Percentiles rank a stretch among this genome's conserved stretches.
Conservation (phyloP, 1,139 yeast species). For the Kurtzmaniella quercitrusa region DNA sequence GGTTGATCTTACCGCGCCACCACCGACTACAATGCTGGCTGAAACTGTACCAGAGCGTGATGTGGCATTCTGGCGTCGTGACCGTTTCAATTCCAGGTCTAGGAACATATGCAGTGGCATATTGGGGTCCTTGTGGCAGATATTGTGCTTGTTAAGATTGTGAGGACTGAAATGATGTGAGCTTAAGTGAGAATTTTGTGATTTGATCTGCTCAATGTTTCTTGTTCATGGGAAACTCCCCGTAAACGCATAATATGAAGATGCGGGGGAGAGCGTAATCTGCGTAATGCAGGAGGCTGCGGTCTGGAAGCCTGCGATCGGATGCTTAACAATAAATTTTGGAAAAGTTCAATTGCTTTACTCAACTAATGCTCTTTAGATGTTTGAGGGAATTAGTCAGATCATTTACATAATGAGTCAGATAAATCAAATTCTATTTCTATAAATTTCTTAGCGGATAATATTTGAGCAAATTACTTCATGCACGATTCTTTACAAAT, state of each 20-base stretch:
- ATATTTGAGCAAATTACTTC: background rate
- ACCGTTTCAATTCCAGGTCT: background rate
- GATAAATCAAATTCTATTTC: background rate
- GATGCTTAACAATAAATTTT: too few species aligned
- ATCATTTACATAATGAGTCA: background rate
- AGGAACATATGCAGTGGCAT: background rate
- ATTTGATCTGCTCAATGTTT: background rate
- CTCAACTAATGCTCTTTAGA: too few species aligned
- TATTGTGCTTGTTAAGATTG: background rate
- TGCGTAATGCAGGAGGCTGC: too few species aligned
- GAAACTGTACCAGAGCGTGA: background rate
- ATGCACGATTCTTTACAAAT: slow-evolving; percentile 35
- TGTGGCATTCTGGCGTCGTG: background rate
- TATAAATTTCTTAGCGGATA: too few species aligned
- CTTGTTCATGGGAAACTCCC: too few species aligned
- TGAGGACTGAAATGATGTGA: background rate
- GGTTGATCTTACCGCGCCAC: slow-evolving; percentile 1
- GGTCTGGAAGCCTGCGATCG: too few species aligned
- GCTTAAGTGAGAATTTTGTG: background rate
- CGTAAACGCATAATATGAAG: too few species aligned
- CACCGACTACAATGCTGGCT: slow-evolving; percentile 2
- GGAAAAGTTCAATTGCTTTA: too few species aligned
- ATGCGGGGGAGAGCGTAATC: too few species aligned
- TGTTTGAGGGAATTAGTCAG: too few species aligned
- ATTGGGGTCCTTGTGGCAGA: background rate